Conservation (phyloP, 2,329 filamentous ascomycete species). For the Neofusicoccum parvum region DNA sequence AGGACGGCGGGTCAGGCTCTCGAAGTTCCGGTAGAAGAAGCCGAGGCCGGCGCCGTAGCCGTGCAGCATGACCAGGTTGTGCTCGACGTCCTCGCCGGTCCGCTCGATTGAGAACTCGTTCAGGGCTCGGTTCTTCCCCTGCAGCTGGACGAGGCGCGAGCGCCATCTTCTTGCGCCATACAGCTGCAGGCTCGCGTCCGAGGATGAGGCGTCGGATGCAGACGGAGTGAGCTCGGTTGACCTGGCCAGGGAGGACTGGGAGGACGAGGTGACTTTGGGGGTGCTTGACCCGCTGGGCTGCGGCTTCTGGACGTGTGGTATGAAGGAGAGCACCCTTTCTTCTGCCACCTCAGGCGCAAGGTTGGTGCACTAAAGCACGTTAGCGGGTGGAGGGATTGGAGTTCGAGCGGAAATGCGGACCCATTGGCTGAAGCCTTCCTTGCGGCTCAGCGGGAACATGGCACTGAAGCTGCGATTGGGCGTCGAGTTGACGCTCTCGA, state of each 20-base stretch:
- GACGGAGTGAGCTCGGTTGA: conserved; percentile 34
- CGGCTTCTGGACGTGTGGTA: conserved; percentile 77
- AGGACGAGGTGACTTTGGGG: conserved; percentile 49
- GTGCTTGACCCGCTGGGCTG: conserved; percentile 68
- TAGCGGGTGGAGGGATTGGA: not conserved
- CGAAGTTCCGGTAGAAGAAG: conserved; percentile 99
- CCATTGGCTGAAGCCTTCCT: conserved; percentile 91
- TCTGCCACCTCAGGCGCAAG: conserved; percentile 85
- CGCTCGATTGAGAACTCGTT: conserved; percentile 94
- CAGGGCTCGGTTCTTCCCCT: conserved; percentile 81
- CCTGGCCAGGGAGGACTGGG: conserved; percentile 44
- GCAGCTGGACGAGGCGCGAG: conserved; percentile 79
- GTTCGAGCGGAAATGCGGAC: conserved; percentile 45
- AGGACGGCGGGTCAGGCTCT: conserved; percentile 73
- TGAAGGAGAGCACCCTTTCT: conserved; percentile 80
- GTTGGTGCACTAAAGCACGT: conserved; percentile 72
- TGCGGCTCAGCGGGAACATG: conserved; percentile 86
- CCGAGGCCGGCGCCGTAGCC: conserved; percentile 95
- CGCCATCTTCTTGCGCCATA: conserved; percentile 84
- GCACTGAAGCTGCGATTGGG: conserved; percentile 39
- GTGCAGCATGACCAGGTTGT: conserved; percentile 93
- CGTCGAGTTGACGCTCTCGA: conserved; percentile 40
- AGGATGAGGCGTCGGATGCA: conserved; percentile 46
- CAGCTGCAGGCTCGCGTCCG: conserved; percentile 63
- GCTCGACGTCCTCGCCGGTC: conserved; percentile 73